Evolutionary conservation across 2,329 filamentous ascomycete genomes (phyloP).

Genomic region (Chalaropsis thielavioides): DNA sequence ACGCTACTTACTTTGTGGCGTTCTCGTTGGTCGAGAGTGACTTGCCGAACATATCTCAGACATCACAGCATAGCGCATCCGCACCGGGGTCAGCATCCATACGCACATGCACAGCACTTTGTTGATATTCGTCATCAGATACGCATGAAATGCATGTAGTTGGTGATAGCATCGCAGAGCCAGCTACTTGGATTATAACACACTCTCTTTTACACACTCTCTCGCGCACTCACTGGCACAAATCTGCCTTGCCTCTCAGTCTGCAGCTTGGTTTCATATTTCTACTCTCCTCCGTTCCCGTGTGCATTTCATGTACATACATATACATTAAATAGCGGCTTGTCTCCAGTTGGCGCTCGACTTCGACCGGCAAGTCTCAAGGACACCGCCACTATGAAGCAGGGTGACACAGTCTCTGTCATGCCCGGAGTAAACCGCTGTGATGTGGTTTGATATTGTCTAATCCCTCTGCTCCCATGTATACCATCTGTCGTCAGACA

Average conservation of each 20-base stretch:
- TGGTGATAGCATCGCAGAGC: too few relatives aligned
- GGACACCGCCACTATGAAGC: not conserved
- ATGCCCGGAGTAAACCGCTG: not conserved
- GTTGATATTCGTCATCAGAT: not conserved
- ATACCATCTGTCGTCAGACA: not conserved
- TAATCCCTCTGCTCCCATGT: not conserved
- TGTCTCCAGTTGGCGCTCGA: not conserved
- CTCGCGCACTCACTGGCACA: too few relatives aligned
- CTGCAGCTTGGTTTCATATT: not conserved
- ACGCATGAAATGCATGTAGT: not conserved
- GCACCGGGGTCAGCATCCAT: not conserved
- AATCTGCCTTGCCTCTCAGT: not conserved
- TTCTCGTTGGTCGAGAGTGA: not conserved
- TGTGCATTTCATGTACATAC: not conserved
- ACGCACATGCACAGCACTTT: too few relatives aligned
- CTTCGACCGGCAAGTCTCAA: not conserved
- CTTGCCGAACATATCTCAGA: too few relatives aligned
- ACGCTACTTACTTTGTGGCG: not conserved
- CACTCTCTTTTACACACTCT: too few relatives aligned
- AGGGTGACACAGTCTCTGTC: not conserved
- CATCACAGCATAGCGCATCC: not conserved
- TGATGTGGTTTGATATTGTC: not conserved
- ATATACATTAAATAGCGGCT: not conserved
- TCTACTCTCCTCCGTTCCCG: not conserved
- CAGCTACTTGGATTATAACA: too few relatives aligned